phyloP scores from a whole-genome alignment of 2,329 filamentous ascomycete species.

The Colletotrichum sp. region DNA sequence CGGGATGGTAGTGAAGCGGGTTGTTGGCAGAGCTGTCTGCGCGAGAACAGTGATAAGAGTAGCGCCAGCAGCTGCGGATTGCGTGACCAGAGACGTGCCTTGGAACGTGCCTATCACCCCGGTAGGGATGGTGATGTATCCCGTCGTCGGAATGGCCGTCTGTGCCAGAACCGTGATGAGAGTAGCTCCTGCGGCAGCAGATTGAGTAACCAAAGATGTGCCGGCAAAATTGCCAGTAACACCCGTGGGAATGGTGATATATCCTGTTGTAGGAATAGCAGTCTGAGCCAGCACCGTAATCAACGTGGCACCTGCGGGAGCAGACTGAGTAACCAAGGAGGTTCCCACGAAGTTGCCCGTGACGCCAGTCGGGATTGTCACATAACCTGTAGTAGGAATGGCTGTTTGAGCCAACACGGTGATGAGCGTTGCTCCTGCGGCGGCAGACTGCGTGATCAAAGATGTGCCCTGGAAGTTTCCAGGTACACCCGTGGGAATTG shows the following conservation, averaged over 20 bases:
- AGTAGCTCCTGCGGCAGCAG: neutral
- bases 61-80: neutral
- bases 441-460: neutral
- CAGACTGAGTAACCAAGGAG: neutral
- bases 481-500: neutral
- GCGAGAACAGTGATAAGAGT: neutral
- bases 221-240: neutral
- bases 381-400: neutral
- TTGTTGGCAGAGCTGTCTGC: neutral
- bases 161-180: neutral
- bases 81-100: neutral
- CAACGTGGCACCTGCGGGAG: neutral
- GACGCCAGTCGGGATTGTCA: neutral
- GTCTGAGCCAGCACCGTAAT: neutral
- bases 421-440: neutral
- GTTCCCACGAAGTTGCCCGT: neutral
- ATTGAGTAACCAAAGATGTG: neutral
- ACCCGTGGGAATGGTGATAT: neutral
- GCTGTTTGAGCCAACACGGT: neutral
- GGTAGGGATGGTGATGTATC: neutral
- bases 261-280: neutral
- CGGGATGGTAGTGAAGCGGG: neutral
- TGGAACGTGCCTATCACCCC: neutral
- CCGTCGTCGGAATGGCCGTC: neutral
- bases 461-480: neutral